Percentiles rank a stretch among this genome's conserved stretches.
Evolutionary conservation across 1,284 basidiomycete species (phyloP).

Genomic region (Rhodofomes roseus): DNA sequence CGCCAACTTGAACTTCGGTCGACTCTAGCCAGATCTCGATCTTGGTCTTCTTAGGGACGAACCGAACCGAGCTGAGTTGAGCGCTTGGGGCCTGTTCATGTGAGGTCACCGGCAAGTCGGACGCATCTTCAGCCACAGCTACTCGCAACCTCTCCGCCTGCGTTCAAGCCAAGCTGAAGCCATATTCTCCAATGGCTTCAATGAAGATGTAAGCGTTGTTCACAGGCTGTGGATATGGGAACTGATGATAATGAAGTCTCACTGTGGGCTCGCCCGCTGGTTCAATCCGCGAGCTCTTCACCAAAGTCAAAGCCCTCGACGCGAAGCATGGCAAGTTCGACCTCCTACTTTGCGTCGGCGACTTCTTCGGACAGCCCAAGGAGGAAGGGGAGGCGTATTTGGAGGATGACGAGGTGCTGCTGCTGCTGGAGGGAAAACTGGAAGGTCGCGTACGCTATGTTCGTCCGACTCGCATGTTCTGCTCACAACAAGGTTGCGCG

Average conservation of each 20-base stretch:
- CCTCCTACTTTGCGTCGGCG: conserved; percentile 82
- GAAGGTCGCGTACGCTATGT: conserved; percentile 43
- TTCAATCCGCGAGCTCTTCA: conserved; percentile 67
- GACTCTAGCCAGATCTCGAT: neutral
- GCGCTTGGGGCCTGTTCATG: neutral
- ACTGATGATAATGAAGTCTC: no score
- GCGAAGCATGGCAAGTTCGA: conserved; percentile 94
- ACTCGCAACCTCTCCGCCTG: neutral
- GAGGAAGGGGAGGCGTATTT: conserved; percentile 36
- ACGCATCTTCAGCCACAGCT: no score
- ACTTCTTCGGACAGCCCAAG: conserved; percentile 78
- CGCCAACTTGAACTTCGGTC: no score
- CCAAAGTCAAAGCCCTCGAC: conserved; percentile 85
- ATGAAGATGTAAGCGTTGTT: conserved; percentile 23
- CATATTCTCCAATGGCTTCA: conserved; percentile 9
- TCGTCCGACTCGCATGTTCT: conserved; percentile 2
- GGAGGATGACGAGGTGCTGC: conserved; percentile 47
- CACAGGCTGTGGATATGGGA: no score
- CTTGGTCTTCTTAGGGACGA: neutral
- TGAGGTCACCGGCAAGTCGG: neutral
- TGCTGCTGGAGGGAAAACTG: conserved; percentile 63
- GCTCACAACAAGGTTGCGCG: neutral
- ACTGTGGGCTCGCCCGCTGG: conserved; percentile 87
- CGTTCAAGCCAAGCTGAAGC: neutral
- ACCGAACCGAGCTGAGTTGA: neutral